phyloP scores from a whole-genome alignment of 768 basidiomycete genomes.

The Naganishia kalamii region DNA sequence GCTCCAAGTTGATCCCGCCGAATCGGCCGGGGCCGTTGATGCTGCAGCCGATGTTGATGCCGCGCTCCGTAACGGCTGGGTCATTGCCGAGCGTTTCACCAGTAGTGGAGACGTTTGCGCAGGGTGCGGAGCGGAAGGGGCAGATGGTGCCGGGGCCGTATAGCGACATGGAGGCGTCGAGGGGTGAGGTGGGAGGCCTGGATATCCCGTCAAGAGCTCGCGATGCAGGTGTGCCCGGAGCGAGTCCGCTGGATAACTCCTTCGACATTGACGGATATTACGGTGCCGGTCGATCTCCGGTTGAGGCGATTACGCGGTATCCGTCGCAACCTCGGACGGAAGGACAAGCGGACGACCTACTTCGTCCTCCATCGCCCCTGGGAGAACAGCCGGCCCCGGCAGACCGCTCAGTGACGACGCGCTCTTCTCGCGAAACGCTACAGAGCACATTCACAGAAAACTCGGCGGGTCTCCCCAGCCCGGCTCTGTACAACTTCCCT shows the following conservation, averaged over 20 bases:
- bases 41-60: constrained; percentile 4
- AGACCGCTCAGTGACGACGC: not conserved
- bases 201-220: not conserved
- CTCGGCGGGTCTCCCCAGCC: not conserved
- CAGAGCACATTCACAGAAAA: not conserved
- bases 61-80: not conserved
- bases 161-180: not conserved
- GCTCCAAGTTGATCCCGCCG: not conserved
- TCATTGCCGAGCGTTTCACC: constrained; percentile 5
- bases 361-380: not conserved
- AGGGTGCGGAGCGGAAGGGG: not conserved
- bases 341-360: not conserved
- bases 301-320: not conserved
- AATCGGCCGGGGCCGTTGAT: constrained; percentile 7
- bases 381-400: not conserved
- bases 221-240: not conserved
- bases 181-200: not conserved
- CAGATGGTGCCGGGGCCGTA: not conserved
- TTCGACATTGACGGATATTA: constrained; percentile 21
- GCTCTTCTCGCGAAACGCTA: not conserved
- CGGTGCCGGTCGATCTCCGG: not conserved
- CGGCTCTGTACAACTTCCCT: not conserved
- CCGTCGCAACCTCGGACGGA: not conserved
- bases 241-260: constrained; percentile 10
- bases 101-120: constrained; percentile 4